Conservation (phyloP, 1,284 basidiomycete species). For the Cystobasidiaceae sp. region DNA sequence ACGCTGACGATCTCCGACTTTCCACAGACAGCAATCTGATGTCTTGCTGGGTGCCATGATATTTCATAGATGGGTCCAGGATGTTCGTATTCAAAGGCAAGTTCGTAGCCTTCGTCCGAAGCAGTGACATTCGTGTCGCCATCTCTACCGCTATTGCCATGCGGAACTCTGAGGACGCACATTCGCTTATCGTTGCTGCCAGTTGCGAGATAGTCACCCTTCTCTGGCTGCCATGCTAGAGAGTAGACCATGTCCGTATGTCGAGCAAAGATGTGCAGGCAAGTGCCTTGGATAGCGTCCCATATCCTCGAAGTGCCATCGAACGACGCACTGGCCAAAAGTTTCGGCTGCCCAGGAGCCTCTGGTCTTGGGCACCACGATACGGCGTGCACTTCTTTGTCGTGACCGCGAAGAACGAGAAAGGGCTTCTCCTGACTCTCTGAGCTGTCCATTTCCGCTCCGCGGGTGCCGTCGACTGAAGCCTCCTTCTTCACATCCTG, state of each 20-base stretch:
- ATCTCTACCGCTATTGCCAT: neutral
- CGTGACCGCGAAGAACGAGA: constrained; percentile 53
- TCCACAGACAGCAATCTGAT: constrained; percentile 40
- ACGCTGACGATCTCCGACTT: constrained; percentile 34
- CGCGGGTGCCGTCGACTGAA: neutral
- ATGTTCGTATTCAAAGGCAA: constrained; percentile 38
- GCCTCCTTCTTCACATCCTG: constrained; percentile 8
- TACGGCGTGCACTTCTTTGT: constrained; percentile 60
- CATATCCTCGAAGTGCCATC: constrained; percentile 68
- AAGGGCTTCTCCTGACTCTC: constrained; percentile 33
- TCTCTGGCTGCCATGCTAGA: constrained; percentile 37
- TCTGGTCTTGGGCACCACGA: constrained; percentile 64
- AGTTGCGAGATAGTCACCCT: constrained; percentile 39
- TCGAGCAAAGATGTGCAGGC: constrained; percentile 58
- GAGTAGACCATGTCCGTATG: constrained; percentile 40
- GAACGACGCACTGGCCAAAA: constrained; percentile 66
- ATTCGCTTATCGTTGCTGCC: constrained; percentile 39
- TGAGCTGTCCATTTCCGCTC: constrained; percentile 33
- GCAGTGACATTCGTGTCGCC: constrained; percentile 17
- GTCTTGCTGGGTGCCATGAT: constrained; percentile 38
- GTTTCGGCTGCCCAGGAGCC: constrained; percentile 53
- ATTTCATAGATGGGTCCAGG: constrained; percentile 40
- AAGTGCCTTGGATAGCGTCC: constrained; percentile 68
- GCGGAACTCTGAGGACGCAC: constrained; percentile 37
- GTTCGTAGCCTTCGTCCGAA: constrained; percentile 12